Conservation (phyloP, 2,329 filamentous ascomycete species). For the Blumeria hordei region DNA sequence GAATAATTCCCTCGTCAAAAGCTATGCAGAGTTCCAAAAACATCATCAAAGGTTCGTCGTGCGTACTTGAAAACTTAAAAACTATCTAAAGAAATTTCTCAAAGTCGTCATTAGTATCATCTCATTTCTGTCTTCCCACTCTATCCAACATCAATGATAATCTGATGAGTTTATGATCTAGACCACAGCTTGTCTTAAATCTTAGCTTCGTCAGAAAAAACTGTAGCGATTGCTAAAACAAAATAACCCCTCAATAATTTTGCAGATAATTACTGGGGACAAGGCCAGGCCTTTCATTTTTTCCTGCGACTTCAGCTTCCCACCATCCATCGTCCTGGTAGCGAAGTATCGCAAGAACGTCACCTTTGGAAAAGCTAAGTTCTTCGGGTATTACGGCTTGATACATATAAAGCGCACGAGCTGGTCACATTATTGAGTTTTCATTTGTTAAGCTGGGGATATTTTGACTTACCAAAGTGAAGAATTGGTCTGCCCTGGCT, state of each 20-base stretch:
- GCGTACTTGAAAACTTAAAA: too few species aligned
- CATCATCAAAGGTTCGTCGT: too few species aligned
- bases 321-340: conserved; percentile 98
- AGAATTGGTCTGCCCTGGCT: conserved; percentile 69
- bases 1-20: too few species aligned
- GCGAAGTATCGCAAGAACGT: conserved; percentile 66
- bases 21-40: too few species aligned
- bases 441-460: neutral
- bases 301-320: conserved; percentile 78
- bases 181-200: too few species aligned
- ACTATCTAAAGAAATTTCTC: too few species aligned
- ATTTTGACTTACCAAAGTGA: conserved; percentile 59
- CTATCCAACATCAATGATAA: too few species aligned
- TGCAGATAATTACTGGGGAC: conserved; percentile 43
- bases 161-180: too few species aligned
- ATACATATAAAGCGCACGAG: conserved; percentile 84
- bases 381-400: conserved; percentile 88
- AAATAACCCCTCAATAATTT: conserved; percentile 10
- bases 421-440: conserved; percentile 21
- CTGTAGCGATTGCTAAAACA: neutral
- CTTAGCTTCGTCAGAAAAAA: too few species aligned
- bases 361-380: conserved; percentile 75
- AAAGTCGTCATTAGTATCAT: too few species aligned
- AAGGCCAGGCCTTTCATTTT: conserved; percentile 32
- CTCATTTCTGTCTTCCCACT: too few species aligned